These are phyloP conservation scores for Daldinia caldariorum DNA, from an alignment of 495 filamentous ascomycete genomes.

Conservation along the genomic window DNA sequence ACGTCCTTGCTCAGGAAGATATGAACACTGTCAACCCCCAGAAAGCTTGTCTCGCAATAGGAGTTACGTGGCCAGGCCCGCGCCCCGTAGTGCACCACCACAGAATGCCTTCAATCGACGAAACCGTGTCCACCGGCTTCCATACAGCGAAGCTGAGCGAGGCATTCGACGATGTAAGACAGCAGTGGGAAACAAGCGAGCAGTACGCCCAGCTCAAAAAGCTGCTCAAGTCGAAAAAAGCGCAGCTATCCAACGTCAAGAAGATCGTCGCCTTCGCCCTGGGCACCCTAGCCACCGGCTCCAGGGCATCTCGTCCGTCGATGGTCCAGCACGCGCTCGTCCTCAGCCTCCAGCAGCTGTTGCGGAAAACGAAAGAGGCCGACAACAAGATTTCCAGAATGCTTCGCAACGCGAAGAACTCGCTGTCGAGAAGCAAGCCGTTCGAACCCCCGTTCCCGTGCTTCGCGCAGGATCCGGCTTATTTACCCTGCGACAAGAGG, in stretches of 20 bases:
- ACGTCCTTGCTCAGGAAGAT: neutral
- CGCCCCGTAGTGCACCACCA: neutral
- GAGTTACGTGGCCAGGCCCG: neutral
- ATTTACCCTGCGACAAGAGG: constrained; percentile 32
- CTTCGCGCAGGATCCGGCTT: constrained; percentile 48
- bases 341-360: constrained; percentile 13
- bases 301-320: neutral
- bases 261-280: constrained; percentile 26
- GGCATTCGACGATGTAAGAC: neutral
- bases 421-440: neutral
- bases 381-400: neutral
- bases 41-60: constrained; percentile 12
- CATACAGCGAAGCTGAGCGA: neutral
- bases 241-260: constrained; percentile 1
- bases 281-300: constrained; percentile 10
- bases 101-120: neutral
- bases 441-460: neutral
- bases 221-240: neutral
- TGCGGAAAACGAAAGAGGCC: constrained; percentile 1
- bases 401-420: neutral
- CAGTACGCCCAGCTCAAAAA: neutral
- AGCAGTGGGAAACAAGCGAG: constrained; percentile 14
- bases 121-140: neutral
- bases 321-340: constrained; percentile 29
- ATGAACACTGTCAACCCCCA: neutral